These are phyloP conservation scores for Dioszegia aurantiaca DNA, from an alignment of 768 basidiomycete genomes.

Conservation along the genomic window DNA sequence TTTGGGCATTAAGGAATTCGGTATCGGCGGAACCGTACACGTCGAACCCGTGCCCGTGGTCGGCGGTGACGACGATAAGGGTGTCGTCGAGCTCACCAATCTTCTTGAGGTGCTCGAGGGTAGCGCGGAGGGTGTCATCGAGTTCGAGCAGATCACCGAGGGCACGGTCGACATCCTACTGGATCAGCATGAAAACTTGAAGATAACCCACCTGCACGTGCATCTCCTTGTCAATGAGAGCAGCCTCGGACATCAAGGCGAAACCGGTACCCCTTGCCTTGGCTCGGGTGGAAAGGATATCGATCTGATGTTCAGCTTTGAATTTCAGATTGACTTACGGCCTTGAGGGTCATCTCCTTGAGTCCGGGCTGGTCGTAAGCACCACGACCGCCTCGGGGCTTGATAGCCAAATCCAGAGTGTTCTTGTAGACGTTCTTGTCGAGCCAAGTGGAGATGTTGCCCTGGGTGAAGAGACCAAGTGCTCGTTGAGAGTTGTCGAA, in stretches of 20 bases:
- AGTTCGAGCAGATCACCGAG: conserved; percentile 54
- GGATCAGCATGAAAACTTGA: not conserved
- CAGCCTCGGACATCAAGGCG: conserved; percentile 54
- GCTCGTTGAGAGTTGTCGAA: conserved; percentile 45
- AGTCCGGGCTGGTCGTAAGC: conserved; percentile 52
- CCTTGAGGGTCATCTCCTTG: conserved; percentile 55
- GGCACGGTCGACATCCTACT: conserved; percentile 49
- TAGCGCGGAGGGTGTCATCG: conserved; percentile 52
- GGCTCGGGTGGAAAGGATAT: conserved; percentile 49
- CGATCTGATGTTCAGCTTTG: conserved; percentile 26
- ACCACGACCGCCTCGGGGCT: conserved; percentile 27
- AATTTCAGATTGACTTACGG: conserved; percentile 11
- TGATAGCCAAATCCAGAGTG: conserved; percentile 23
- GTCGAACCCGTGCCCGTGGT: conserved; percentile 49
- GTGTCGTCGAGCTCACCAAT: conserved; percentile 53
- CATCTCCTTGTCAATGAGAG: conserved; percentile 47
- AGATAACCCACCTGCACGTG: conserved; percentile 36
- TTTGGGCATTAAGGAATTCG: conserved; percentile 45
- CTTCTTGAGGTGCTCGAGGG: conserved; percentile 49
- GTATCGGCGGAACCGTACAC: conserved; percentile 53
- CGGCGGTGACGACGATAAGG: conserved; percentile 51
- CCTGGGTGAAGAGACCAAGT: conserved; percentile 51
- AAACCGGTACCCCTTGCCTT: conserved; percentile 49
- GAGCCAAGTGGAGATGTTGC: conserved; percentile 53
- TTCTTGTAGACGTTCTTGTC: conserved; percentile 52